Conservation (phyloP, 805 yeast genomes). For the Wickerhamiella cacticola region DNA sequence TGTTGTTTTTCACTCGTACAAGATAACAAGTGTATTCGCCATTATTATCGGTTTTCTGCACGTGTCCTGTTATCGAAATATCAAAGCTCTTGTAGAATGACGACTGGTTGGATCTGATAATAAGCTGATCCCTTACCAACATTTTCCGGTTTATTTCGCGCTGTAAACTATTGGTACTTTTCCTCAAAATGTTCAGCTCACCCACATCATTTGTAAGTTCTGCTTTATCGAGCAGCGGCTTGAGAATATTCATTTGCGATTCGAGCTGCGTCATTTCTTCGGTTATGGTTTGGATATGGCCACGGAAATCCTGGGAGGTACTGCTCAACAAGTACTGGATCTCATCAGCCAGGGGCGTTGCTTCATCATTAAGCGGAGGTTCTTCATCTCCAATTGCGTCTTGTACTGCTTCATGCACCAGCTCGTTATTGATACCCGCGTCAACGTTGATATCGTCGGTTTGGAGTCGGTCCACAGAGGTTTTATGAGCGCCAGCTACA, state of each 20-base stretch:
- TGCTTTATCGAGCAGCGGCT: constrained; percentile 64
- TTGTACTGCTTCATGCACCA: constrained; percentile 43
- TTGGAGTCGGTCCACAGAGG: constrained; percentile 25
- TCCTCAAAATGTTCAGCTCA: constrained; percentile 54
- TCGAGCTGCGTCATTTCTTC: constrained; percentile 54
- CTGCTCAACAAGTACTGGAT: background rate
- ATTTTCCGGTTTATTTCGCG: constrained; percentile 67
- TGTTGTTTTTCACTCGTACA: constrained; percentile 55
- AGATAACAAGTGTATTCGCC: constrained; percentile 57
- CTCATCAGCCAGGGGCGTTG: constrained; percentile 21
- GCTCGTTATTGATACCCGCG: constrained; percentile 35
- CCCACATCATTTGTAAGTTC: constrained; percentile 66
- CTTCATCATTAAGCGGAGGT: constrained; percentile 9
- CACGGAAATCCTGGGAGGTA: constrained; percentile 40
- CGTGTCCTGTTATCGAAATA: constrained; percentile 34
- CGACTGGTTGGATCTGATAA: constrained; percentile 72
- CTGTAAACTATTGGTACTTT: constrained; percentile 53
- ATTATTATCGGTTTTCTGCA: constrained; percentile 40
- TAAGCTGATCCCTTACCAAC: constrained; percentile 62
- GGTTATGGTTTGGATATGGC: constrained; percentile 57
- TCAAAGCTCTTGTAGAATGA: constrained; percentile 45
- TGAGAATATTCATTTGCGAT: constrained; percentile 49
- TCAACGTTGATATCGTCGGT: constrained; percentile 19
- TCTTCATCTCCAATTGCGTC: constrained; percentile 11
- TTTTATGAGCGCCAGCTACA: constrained; percentile 17